phyloP scores from a whole-genome alignment of 2,329 filamentous ascomycete genomes.

The Stenocarpella maydis region DNA sequence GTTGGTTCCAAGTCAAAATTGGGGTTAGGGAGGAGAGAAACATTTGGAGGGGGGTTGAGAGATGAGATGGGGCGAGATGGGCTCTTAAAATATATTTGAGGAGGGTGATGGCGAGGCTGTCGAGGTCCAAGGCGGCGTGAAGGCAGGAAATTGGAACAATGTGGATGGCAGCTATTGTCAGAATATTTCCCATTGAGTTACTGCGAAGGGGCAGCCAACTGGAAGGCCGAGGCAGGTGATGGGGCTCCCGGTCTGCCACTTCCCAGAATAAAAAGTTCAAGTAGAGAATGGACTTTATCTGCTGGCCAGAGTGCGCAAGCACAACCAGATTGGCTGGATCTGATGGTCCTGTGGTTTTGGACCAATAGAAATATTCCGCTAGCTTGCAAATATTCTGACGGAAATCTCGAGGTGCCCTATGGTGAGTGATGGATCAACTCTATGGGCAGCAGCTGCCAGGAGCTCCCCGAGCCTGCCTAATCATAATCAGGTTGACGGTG shows the following conservation, averaged over 20 bases:
- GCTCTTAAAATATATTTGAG: background rate
- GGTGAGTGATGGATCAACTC: background rate
- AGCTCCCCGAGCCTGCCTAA: background rate
- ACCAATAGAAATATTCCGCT: background rate
- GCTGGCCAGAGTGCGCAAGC: background rate
- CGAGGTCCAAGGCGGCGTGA: background rate
- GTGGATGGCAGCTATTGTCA: slow-evolving; percentile 6
- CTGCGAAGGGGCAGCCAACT: slow-evolving; percentile 3
- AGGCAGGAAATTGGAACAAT: background rate
- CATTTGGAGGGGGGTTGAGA: background rate
- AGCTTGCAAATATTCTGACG: too few species aligned
- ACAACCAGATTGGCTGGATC: background rate
- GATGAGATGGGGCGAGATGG: slow-evolving; percentile 3
- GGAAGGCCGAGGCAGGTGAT: background rate
- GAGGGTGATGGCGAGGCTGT: background rate
- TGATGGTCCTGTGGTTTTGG: background rate
- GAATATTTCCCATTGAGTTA: background rate
- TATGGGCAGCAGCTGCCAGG: background rate
- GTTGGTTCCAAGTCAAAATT: background rate
- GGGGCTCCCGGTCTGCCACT: background rate
- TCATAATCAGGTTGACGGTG: too few species aligned
- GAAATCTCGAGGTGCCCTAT: background rate
- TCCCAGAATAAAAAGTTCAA: background rate
- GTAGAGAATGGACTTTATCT: background rate
- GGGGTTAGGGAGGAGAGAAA: background rate